Conservation (phyloP, 2,329 filamentous ascomycete genomes). For the Plectosphaerella sp. region DNA sequence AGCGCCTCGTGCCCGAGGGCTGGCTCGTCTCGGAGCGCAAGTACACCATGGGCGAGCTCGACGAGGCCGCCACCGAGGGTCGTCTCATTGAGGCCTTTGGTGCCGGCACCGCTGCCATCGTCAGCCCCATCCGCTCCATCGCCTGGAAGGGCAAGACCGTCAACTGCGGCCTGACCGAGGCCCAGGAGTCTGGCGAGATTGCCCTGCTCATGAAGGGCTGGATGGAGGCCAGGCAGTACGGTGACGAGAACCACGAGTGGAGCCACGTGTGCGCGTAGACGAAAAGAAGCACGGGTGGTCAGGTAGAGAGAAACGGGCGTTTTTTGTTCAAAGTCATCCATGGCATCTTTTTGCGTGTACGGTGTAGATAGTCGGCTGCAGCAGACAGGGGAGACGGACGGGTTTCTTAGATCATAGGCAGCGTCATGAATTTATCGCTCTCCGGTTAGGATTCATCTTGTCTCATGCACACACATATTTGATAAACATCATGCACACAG, state of each 20-base stretch:
- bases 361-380: no score
- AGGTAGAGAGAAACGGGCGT: neutral
- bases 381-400: no score
- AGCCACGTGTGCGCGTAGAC: conserved; percentile 53
- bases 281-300: neutral
- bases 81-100: conserved; percentile 91
- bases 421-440: neutral
- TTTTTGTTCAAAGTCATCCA: no score
- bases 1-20: conserved; percentile 77
- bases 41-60: conserved; percentile 84
- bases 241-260: conserved; percentile 89
- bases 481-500: neutral
- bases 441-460: no score
- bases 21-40: conserved; percentile 89
- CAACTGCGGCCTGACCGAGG: conserved; percentile 74
- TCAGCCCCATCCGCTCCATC: conserved; percentile 84
- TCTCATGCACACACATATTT: neutral
- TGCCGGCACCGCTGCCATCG: conserved; percentile 88
- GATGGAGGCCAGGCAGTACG: conserved; percentile 95
- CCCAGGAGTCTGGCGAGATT: conserved; percentile 83
- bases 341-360: no score
- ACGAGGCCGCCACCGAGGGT: conserved; percentile 77
- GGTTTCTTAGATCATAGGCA: no score
- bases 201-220: conserved; percentile 87
- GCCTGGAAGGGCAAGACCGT: conserved; percentile 81